A percentile compares a stretch with the other conserved stretches of the same genome.
Conservation (phyloP, 2,329 filamentous ascomycete species). For the Aspergillus unguis region DNA sequence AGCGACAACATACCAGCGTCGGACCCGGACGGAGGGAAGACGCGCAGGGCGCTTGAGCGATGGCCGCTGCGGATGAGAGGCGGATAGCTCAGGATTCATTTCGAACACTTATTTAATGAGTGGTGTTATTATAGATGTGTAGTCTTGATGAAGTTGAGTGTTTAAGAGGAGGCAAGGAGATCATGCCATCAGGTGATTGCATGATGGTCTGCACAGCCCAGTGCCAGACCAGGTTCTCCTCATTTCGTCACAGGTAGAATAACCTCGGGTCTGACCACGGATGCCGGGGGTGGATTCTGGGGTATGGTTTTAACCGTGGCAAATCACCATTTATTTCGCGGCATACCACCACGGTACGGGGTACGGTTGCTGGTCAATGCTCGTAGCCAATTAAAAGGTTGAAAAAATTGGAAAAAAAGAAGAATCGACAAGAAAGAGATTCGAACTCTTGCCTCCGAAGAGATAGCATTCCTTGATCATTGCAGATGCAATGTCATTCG, state of each 20-base stretch:
- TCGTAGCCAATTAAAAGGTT: too few species aligned
- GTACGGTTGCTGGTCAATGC: neutral
- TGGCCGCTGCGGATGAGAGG: conserved; percentile 9
- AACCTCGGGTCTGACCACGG: neutral
- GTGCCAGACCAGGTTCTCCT: neutral
- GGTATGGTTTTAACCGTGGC: neutral
- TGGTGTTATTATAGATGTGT: neutral
- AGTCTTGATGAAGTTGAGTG: neutral
- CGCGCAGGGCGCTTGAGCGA: conserved; percentile 12
- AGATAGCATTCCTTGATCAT: neutral
- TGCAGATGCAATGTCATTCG: neutral
- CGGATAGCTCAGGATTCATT: conserved; percentile 9
- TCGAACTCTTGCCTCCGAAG: neutral
- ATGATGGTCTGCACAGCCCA: neutral
- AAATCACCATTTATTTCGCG: neutral
- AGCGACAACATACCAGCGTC: conserved; percentile 9
- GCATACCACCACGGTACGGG: neutral
- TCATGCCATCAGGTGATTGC: neutral
- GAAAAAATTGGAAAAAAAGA: neutral
- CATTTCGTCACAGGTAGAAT: neutral
- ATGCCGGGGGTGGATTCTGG: neutral
- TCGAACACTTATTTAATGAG: neutral
- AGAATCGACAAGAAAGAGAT: neutral
- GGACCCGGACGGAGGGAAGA: conserved; percentile 1
- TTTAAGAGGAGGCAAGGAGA: neutral